A percentile compares a stretch with the other conserved stretches of the same genome.
Evolutionary conservation across 1,284 basidiomycete species (phyloP).

Genomic region (Cutaneotrichosporon sp.): DNA sequence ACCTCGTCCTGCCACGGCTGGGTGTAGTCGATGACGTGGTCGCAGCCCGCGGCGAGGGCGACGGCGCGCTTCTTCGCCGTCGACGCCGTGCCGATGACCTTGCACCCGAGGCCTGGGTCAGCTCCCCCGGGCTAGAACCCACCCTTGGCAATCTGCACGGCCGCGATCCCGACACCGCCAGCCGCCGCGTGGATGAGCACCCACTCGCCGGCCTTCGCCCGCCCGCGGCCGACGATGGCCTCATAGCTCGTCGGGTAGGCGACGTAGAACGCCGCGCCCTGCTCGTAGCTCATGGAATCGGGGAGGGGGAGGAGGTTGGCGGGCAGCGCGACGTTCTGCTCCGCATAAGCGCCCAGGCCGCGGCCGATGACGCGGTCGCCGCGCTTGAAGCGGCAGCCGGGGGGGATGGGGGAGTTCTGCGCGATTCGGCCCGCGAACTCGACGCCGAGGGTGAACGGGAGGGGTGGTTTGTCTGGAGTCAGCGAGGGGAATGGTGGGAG

Average conservation of each 20-base stretch:
- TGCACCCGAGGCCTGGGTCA: constrained; percentile 41
- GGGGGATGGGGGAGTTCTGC: constrained; percentile 72
- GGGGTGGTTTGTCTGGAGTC: constrained; percentile 63
- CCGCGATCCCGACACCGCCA: constrained; percentile 81
- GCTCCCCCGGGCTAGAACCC: not conserved
- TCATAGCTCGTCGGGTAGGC: constrained; percentile 61
- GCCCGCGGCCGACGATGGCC: constrained; percentile 75
- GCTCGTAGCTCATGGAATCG: constrained; percentile 64
- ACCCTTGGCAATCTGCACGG: constrained; percentile 84
- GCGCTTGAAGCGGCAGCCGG: constrained; percentile 73
- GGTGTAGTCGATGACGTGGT: constrained; percentile 54
- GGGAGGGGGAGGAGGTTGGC: constrained; percentile 62
- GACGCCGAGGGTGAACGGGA: constrained; percentile 78
- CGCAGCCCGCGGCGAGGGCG: constrained; percentile 49
- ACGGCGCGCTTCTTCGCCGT: constrained; percentile 52
- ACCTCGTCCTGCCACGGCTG: constrained; percentile 56
- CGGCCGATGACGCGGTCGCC: constrained; percentile 90
- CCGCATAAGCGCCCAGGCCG: constrained; percentile 72
- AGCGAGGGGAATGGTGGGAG: not conserved
- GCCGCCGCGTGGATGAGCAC: constrained; percentile 83
- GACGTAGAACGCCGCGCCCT: constrained; percentile 57
- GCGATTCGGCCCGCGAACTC: constrained; percentile 85
- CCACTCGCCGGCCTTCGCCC: constrained; percentile 78
- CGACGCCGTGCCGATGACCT: constrained; percentile 56
- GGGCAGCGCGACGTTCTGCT: constrained; percentile 65